These are phyloP conservation scores for Teratosphaeria viscida DNA, from an alignment of 2,329 filamentous ascomycete species.

Conservation along the genomic window DNA sequence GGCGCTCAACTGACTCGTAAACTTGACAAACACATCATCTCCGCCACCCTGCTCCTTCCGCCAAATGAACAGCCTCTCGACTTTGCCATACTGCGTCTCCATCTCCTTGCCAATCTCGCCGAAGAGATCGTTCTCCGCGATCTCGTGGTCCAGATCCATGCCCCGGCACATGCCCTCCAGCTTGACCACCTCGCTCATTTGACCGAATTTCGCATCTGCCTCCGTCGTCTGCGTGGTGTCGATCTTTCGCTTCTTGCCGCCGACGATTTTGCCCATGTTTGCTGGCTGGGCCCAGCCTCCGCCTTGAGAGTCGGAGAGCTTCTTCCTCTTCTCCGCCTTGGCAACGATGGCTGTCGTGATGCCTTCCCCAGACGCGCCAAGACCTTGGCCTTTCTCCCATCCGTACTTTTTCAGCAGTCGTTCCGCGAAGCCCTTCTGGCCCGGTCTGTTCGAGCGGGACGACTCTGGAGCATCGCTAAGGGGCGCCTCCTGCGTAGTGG, in stretches of 20 bases:
- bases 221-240: constrained; percentile 18
- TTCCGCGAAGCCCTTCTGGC: constrained; percentile 74
- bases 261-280: constrained; percentile 69
- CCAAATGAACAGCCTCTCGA: constrained; percentile 43
- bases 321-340: constrained; percentile 76
- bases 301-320: constrained; percentile 65
- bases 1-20: constrained; percentile 74
- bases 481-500: neutral
- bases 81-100: constrained; percentile 53
- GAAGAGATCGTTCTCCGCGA: constrained; percentile 56
- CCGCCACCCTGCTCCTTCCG: constrained; percentile 35
- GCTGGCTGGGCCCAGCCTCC: constrained; percentile 63
- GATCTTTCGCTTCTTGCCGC: constrained; percentile 50
- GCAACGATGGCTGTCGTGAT: constrained; percentile 77
- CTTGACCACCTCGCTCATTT: constrained; percentile 73
- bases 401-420: constrained; percentile 89
- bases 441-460: constrained; percentile 56
- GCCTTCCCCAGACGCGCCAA: constrained; percentile 71
- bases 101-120: constrained; percentile 97
- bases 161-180: constrained; percentile 77
- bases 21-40: constrained; percentile 75
- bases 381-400: constrained; percentile 77
- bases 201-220: constrained; percentile 28
- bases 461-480: constrained; percentile 25
- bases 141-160: constrained; percentile 70